Evolutionary conservation across 345 rosid species (phyloP).

Genomic region (Brassica napus): DNA sequence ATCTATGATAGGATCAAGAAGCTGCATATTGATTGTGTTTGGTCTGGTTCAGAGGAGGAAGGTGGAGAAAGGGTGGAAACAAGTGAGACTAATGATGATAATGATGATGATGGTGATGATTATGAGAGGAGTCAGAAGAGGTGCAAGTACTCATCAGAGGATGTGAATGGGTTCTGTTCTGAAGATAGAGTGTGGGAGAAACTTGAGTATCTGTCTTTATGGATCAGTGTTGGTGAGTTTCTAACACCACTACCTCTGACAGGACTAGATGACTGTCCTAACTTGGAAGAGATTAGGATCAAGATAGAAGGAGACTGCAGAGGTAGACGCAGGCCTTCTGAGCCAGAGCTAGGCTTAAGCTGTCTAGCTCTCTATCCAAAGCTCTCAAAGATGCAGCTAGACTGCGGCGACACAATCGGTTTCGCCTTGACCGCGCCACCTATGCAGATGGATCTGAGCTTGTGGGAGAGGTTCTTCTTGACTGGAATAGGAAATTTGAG

Average conservation of each 20-base stretch:
- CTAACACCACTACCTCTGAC: constrained; percentile 54
- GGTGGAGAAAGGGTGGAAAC: background rate
- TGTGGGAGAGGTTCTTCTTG: constrained; percentile 90
- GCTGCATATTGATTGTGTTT: constrained; percentile 81
- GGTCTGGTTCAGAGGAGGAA: constrained; percentile 52
- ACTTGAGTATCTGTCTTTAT: constrained; percentile 64
- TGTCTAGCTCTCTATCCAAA: constrained; percentile 56
- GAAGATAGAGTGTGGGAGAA: constrained; percentile 66
- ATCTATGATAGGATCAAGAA: constrained; percentile 57
- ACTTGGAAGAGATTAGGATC: constrained; percentile 74
- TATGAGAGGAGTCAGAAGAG: constrained; percentile 46
- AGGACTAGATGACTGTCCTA: constrained; percentile 80
- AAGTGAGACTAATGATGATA: constrained; percentile 11
- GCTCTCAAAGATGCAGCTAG: constrained; percentile 76
- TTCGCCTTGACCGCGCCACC: constrained; percentile 76
- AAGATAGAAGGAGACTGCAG: constrained; percentile 92
- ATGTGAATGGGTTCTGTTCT: constrained; percentile 45
- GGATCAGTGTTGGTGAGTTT: constrained; percentile 76
- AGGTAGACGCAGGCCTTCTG: constrained; percentile 54
- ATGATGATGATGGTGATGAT: constrained; percentile 21
- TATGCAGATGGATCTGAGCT: constrained; percentile 78
- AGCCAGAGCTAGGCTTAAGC: constrained; percentile 65
- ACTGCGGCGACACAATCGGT: constrained; percentile 72
- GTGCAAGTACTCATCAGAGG: constrained; percentile 47
- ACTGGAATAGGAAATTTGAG: constrained; percentile 60